Percentiles rank a stretch among this genome's conserved stretches.
These are phyloP conservation scores for Gossypium laxum DNA, from an alignment of 441 rosid genomes.

Conservation along the genomic window DNA sequence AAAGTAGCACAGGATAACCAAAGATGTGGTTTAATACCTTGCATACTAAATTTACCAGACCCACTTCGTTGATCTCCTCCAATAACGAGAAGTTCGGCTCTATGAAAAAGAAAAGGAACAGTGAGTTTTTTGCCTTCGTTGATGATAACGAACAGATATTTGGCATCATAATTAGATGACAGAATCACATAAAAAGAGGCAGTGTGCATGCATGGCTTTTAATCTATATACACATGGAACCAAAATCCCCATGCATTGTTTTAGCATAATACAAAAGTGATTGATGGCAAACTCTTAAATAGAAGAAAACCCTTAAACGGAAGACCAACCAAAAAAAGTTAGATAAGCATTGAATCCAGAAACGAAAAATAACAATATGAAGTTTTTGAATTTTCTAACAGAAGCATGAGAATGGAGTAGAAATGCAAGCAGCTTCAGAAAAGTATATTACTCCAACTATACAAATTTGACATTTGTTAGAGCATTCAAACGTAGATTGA, in stretches of 20 bases:
- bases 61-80: slow-evolving; percentile 51
- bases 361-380: background rate
- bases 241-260: background rate
- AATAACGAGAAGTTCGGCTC: slow-evolving; percentile 37
- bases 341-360: background rate
- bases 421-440: background rate
- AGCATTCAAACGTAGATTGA: background rate
- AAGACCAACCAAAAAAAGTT: background rate
- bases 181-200: background rate
- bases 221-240: background rate
- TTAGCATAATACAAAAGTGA: background rate
- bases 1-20: background rate
- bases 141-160: background rate
- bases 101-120: slow-evolving; percentile 10
- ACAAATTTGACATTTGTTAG: background rate
- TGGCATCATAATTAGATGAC: background rate
- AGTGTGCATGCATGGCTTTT: background rate
- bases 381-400: background rate
- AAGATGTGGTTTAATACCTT: slow-evolving; percentile 32
- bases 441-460: background rate
- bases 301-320: background rate
- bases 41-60: slow-evolving; percentile 37
- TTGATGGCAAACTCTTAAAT: background rate
- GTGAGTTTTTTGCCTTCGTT: background rate
- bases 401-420: background rate